A percentile compares a stretch with the other conserved stretches of the same genome.
These are phyloP conservation scores for Fusarium setosum DNA, from an alignment of 2,329 filamentous ascomycete genomes.

Conservation along the genomic window DNA sequence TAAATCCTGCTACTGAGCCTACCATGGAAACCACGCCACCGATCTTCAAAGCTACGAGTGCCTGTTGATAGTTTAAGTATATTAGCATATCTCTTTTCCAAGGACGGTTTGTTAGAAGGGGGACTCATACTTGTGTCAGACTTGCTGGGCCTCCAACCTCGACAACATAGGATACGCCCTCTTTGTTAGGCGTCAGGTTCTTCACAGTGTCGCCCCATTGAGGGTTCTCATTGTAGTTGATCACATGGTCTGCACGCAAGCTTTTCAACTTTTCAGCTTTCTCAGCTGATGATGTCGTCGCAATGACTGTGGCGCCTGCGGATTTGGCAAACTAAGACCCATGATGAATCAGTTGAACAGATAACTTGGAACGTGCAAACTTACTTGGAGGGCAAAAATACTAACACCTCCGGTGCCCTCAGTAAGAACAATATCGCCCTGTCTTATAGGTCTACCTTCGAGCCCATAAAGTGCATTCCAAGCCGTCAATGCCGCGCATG, in stretches of 20 bases:
- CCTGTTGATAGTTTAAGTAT: not conserved
- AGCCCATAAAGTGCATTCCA: not conserved
- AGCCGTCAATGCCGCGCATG: not conserved
- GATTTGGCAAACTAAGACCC: not conserved
- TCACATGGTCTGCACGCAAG: not conserved
- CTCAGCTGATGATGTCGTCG: not conserved
- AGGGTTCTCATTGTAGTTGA: not conserved
- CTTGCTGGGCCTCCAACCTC: not conserved
- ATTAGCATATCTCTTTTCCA: too few relatives aligned
- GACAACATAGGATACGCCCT: not conserved
- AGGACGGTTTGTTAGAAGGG: too few relatives aligned
- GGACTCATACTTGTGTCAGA: not conserved
- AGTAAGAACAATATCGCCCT: not conserved
- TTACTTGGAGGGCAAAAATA: not conserved
- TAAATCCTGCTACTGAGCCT: not conserved
- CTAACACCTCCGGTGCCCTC: not conserved
- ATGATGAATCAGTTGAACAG: not conserved
- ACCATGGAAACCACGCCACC: not conserved
- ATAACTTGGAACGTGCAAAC: not conserved
- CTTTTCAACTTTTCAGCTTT: not conserved
- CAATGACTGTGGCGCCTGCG: not conserved
- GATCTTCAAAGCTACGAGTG: not conserved
- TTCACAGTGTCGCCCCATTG: not conserved
- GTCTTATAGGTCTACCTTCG: not conserved
- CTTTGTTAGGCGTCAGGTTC: not conserved